These are phyloP conservation scores for Brassica juncea DNA, from an alignment of 345 rosid genomes.

Conservation along the genomic window DNA sequence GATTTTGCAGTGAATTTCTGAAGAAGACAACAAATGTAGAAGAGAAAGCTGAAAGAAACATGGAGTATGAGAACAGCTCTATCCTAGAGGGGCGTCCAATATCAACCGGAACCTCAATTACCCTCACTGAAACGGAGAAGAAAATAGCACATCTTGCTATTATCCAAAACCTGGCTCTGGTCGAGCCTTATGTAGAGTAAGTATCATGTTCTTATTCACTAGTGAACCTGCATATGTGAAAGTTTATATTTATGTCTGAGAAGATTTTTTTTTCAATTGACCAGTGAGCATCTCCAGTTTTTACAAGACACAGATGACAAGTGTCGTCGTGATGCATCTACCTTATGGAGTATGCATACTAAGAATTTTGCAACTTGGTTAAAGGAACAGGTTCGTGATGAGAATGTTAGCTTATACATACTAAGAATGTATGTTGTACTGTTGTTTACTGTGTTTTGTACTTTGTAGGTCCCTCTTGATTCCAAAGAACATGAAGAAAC, in stretches of 20 bases:
- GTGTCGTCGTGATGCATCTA: background rate
- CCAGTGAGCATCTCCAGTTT: background rate
- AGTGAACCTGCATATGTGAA: too few species aligned
- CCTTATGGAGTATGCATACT: background rate
- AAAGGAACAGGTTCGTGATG: background rate
- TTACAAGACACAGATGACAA: background rate
- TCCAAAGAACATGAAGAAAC: background rate
- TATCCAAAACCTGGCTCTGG: background rate
- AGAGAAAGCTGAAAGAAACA: background rate
- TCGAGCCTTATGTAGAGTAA: background rate
- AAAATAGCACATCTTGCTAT: background rate
- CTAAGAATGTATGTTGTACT: too few species aligned
- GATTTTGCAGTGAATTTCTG: background rate
- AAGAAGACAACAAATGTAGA: background rate
- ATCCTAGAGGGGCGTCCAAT: background rate
- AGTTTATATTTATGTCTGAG: too few species aligned
- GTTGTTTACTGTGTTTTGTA: background rate
- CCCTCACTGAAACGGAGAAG: background rate
- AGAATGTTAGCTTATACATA: too few species aligned
- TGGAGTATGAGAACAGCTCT: background rate
- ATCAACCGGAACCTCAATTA: background rate
- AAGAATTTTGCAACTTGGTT: background rate
- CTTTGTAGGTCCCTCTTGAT: background rate
- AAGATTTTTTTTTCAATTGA: too few species aligned
- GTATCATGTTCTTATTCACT: background rate